These are phyloP conservation scores for Cajanus cajan DNA, from an alignment of 306 rosid species.

Conservation along the genomic window DNA sequence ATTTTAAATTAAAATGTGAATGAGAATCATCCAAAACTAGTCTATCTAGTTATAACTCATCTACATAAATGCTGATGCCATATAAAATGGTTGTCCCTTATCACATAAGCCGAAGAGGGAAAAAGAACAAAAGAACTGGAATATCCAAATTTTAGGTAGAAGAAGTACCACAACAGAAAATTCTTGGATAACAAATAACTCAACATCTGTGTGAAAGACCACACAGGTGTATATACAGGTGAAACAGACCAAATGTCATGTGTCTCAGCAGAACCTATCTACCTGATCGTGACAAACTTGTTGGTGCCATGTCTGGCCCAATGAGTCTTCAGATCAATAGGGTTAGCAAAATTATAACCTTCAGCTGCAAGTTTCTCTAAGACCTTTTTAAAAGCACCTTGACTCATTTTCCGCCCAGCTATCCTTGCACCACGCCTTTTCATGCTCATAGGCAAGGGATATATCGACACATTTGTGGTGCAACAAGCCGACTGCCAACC, in stretches of 20 bases:
- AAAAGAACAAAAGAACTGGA: conserved; percentile 44
- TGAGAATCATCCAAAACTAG: conserved; percentile 44
- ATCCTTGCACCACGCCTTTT: conserved; percentile 95
- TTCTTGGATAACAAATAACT: conserved; percentile 56
- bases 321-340: conserved; percentile 81
- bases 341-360: conserved; percentile 75
- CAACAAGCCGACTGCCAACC: conserved; percentile 99
- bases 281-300: conserved; percentile 97
- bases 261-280: conserved; percentile 41
- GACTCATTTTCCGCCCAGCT: conserved; percentile 97
- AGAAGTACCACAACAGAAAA: conserved; percentile 46
- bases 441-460: conserved; percentile 95
- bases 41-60: conserved; percentile 56
- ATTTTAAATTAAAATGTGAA: conserved; percentile 39
- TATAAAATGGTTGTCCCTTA: conserved; percentile 45
- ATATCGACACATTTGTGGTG: conserved; percentile 77
- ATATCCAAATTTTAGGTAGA: conserved; percentile 45
- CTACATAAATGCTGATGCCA: conserved; percentile 54
- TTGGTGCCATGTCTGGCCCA: conserved; percentile 99
- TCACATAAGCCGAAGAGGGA: conserved; percentile 46
- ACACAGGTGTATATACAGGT: conserved; percentile 71
- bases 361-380: conserved; percentile 91
- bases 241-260: conserved; percentile 40
- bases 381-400: conserved; percentile 96
- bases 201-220: conserved; percentile 56